These are phyloP conservation scores for Psilocybe subaeruginosa DNA, from an alignment of 768 basidiomycete genomes.

Conservation along the genomic window DNA sequence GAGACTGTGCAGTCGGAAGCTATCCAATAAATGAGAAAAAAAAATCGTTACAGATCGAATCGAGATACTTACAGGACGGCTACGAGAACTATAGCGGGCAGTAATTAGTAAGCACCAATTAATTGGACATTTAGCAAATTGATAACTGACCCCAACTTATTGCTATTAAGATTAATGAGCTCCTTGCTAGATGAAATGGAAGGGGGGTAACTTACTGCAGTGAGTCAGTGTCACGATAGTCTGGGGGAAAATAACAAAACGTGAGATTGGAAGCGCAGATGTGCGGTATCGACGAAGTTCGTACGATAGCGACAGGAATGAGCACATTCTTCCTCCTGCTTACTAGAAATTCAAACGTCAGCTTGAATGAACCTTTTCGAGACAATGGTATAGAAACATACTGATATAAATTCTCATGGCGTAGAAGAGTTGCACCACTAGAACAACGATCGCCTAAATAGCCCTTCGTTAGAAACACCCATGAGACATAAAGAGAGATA, in stretches of 20 bases:
- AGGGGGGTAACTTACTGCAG: background rate
- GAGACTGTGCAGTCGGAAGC: background rate
- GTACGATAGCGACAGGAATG: background rate
- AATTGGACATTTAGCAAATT: background rate
- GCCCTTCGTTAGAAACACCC: background rate
- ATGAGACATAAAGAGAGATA: no score
- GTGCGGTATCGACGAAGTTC: background rate
- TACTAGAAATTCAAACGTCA: background rate
- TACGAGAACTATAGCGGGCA: background rate
- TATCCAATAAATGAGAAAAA: background rate
- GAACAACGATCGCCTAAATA: conserved; percentile 4
- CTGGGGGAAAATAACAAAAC: background rate
- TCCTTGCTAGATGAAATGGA: accelerated
- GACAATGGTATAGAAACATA: background rate
- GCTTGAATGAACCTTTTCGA: no score
- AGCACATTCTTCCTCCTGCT: background rate
- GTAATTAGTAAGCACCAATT: no score
- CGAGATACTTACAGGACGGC: background rate
- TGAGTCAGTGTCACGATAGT: background rate
- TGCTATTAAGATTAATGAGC: background rate
- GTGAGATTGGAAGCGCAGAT: no score
- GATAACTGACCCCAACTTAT: background rate
- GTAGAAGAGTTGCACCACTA: conserved; percentile 7
- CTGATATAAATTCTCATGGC: conserved; percentile 6
- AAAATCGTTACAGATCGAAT: no score